Conservation (phyloP, 2,329 filamentous ascomycete genomes). For the Fusarium odoratissimum region DNA sequence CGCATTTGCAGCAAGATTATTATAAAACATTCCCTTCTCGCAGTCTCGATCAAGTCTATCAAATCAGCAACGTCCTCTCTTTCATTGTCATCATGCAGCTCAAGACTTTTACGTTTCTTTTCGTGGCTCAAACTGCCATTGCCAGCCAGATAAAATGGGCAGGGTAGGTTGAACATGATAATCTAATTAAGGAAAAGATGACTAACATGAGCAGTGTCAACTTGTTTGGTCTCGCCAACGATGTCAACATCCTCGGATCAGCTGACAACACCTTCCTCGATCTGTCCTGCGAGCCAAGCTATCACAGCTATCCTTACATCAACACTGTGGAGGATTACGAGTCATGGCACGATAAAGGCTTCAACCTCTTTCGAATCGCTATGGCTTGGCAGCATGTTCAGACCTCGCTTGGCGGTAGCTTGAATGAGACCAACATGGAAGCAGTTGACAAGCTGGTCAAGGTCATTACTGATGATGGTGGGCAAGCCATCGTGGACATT, state of each 20-base stretch:
- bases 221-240: conserved; percentile 1
- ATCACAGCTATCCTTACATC: neutral
- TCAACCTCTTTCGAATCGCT: neutral
- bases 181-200: rapidly evolving
- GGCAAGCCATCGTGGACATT: conserved; percentile 1
- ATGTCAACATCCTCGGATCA: conserved; percentile 3
- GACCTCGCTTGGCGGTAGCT: neutral
- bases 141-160: neutral
- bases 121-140: neutral
- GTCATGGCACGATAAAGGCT: neutral
- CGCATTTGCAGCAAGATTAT: rapidly evolving
- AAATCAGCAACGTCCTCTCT: too few relatives aligned
- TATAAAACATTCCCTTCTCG: neutral
- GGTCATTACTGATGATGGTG: neutral
- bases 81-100: neutral
- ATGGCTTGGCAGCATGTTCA: conserved; percentile 5
- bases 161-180: neutral
- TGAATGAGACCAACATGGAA: conserved; percentile 3
- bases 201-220: neutral
- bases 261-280: neutral
- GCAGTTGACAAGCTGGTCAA: neutral
- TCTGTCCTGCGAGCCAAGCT: neutral
- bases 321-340: neutral
- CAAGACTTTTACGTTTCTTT: neutral
- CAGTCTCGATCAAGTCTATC: too few relatives aligned